Percentiles rank a stretch among this genome's conserved stretches.
Evolutionary conservation across 768 basidiomycete genomes (phyloP).

Genomic region (Leccinum incarnatum): DNA sequence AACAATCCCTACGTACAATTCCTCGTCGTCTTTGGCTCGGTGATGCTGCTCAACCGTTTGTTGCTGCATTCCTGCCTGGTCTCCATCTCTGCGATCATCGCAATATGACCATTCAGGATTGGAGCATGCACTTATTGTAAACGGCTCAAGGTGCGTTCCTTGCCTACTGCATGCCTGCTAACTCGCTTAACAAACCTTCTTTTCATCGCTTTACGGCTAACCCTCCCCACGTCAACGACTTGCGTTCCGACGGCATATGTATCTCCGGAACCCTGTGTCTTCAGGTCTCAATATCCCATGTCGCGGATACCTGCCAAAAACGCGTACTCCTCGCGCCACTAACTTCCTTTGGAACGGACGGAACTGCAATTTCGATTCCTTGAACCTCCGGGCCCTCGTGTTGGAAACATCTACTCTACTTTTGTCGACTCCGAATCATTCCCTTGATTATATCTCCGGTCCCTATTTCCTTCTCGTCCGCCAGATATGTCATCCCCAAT

Average conservation of each 20-base stretch:
- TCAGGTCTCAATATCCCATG: conserved; percentile 7
- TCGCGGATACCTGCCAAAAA: conserved; percentile 3
- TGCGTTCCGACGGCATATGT: conserved; percentile 14
- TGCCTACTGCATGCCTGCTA: background rate
- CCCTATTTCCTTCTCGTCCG: background rate
- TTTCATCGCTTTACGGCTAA: conserved; percentile 14
- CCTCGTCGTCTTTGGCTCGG: conserved; percentile 13
- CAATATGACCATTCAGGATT: conserved; percentile 43
- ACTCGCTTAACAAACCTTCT: conserved; percentile 21
- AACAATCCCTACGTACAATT: background rate
- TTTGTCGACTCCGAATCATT: conserved; percentile 5
- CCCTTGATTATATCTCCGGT: background rate
- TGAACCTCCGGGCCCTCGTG: conserved; percentile 31
- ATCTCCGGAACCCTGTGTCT: conserved; percentile 19
- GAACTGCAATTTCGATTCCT: conserved; percentile 23
- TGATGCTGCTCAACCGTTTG: conserved; percentile 8
- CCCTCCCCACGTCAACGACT: background rate
- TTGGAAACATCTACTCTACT: conserved; percentile 3
- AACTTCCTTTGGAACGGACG: conserved; percentile 11
- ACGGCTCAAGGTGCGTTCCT: conserved; percentile 69
- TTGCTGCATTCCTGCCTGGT: conserved; percentile 3
- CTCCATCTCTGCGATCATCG: conserved; percentile 5
- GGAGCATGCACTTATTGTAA: conserved; percentile 88
- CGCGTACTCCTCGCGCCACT: conserved; percentile 1
- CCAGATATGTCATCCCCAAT: background rate